Evolutionary conservation across 1,284 basidiomycete species (phyloP).

Genomic region (Pseudozyma pruni): DNA sequence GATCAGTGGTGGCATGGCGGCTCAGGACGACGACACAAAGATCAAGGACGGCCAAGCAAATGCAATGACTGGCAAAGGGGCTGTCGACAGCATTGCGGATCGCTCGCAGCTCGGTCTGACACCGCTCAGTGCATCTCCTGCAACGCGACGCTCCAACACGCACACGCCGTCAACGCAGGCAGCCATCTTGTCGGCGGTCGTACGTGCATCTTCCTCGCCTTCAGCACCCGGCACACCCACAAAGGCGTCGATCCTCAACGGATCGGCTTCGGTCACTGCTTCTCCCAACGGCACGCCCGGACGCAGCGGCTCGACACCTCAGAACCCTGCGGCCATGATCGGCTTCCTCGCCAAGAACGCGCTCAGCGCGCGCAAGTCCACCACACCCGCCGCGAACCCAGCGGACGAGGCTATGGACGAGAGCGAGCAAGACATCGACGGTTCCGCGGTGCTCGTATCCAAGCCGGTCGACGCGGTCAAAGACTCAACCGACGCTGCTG

Average conservation of each 20-base stretch:
- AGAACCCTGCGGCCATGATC: constrained; percentile 40
- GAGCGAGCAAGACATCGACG: constrained; percentile 19
- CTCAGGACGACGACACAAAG: neutral
- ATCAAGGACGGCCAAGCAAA: neutral
- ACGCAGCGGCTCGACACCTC: constrained; percentile 12
- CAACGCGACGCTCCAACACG: constrained; percentile 13
- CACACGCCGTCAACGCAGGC: constrained; percentile 41
- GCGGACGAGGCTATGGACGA: constrained; percentile 35
- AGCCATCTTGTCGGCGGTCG: constrained; percentile 45
- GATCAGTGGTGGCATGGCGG: constrained; percentile 22
- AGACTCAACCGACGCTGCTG: neutral
- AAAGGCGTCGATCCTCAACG: constrained; percentile 7
- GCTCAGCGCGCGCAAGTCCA: constrained; percentile 21
- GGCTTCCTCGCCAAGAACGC: constrained; percentile 45
- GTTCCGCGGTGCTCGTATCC: constrained; percentile 26
- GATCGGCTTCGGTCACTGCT: neutral
- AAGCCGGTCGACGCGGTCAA: constrained; percentile 10
- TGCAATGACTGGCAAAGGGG: constrained; percentile 1
- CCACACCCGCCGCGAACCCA: neutral
- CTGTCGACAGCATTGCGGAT: constrained; percentile 10
- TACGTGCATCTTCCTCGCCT: constrained; percentile 42
- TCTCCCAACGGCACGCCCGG: constrained; percentile 18
- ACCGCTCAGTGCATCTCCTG: constrained; percentile 46
- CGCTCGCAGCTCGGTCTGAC: constrained; percentile 15
- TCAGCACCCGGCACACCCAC: constrained; percentile 30